These are phyloP conservation scores for Puccinellia tenuiflora DNA, from an alignment of 176 grass and related monocot genomes.

Conservation along the genomic window DNA sequence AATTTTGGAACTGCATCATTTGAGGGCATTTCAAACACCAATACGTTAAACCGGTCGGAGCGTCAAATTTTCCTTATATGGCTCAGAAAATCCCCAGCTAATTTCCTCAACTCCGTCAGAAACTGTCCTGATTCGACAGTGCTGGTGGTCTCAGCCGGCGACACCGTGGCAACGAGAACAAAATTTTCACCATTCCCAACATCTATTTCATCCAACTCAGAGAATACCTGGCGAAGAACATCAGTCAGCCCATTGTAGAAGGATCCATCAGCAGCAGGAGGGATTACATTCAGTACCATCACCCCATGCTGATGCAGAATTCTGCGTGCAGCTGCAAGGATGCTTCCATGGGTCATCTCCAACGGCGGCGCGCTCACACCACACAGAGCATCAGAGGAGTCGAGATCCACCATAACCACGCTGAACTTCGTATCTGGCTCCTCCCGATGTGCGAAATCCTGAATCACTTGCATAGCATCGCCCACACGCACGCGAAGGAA, in stretches of 20 bases:
- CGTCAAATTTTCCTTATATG: conserved; percentile 43
- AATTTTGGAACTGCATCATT: not conserved
- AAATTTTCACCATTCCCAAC: conserved; percentile 69
- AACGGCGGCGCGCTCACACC: conserved; percentile 64
- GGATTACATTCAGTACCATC: conserved; percentile 76
- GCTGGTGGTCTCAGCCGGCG: conserved; percentile 5
- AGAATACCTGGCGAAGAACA: conserved; percentile 44
- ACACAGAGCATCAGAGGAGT: conserved; percentile 59
- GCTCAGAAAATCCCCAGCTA: conserved; percentile 35
- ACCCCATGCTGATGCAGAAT: conserved; percentile 47
- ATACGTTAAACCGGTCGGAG: not conserved
- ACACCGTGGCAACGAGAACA: conserved; percentile 48
- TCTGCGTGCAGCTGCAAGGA: conserved; percentile 39
- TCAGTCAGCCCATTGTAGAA: conserved; percentile 56
- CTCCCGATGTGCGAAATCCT: conserved; percentile 16
- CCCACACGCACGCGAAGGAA: conserved; percentile 43
- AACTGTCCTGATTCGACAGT: conserved; percentile 1
- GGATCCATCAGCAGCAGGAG: conserved; percentile 41
- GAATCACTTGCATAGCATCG: conserved; percentile 61
- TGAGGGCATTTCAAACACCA: not conserved
- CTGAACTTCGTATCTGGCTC: conserved; percentile 39
- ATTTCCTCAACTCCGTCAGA: conserved; percentile 34
- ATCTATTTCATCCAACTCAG: conserved; percentile 69
- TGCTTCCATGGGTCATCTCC: conserved; percentile 43
- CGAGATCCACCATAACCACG: conserved; percentile 68